Evolutionary conservation across 805 yeast genomes (phyloP), one percentile per base, ranked within the genome.

Genomic region (Starmerella roubikii): DNA sequence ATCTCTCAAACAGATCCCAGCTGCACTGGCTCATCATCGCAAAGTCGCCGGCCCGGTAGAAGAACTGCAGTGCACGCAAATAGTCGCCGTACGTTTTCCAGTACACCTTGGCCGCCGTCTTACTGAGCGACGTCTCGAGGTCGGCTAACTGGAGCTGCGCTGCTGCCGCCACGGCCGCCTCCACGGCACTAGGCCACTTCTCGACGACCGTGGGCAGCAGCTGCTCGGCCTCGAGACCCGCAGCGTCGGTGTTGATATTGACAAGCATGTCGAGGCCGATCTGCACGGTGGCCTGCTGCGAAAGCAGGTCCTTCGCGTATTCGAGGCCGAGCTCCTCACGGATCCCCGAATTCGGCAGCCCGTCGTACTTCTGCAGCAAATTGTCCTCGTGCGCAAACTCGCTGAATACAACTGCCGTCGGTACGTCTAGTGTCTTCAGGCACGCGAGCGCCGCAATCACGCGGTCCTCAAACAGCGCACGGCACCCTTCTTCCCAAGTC

Each of bases 401-500:
- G 12, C 46, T 39, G 17, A 41, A 13, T 7, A 46, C 48, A 2
- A 46, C 42, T 5, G 49, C 46, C 6, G 41, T 27, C 26, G 40
- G 15, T 2, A 38, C 12, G 31, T 49, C 47, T 11, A 50, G 40
- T 11, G 26, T 25, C 30, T 42, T 37, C 25, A 49, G 30, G 21
- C 30, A n/a, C 22, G 35, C 33, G 2, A 50, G 34, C 3, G 53
- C 54, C 3, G 37, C 30, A 4, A 47, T 35, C 1, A 39, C 32
- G 12, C 38, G 21, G 22, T 39, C 40, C 35, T 46, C 46, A 34
- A 50, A 42, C 22, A 46, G 35, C 3, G 42, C 38, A 21, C 42
- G 39, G 35, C 46, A 40, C 15, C 50, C 50, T 16, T 40, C 42
- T 15, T 50, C 53, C 53, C 53, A 50, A 23, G 48, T 46, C 8